Evolutionary conservation across 164 flowering plant species (phyloP).

Genomic region (Vitis riparia): DNA sequence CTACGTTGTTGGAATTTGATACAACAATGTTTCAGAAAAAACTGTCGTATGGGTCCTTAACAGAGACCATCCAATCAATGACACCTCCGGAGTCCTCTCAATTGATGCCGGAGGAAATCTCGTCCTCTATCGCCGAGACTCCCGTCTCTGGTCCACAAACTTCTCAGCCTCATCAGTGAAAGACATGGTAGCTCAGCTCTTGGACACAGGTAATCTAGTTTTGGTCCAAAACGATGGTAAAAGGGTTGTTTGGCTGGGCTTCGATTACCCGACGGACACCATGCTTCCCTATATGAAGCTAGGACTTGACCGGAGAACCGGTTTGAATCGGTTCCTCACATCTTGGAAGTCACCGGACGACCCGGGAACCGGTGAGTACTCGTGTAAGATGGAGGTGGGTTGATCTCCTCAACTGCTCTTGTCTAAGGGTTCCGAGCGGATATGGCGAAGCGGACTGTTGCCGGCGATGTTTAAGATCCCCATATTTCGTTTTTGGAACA

Average conservation of each 20-base stretch:
- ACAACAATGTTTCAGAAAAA: slow-evolving; percentile 18
- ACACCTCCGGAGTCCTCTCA: slow-evolving; percentile 35
- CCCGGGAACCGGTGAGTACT: slow-evolving; percentile 36
- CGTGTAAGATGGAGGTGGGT: slow-evolving; percentile 15
- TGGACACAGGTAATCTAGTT: slow-evolving; percentile 57
- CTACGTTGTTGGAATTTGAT: slow-evolving; percentile 53
- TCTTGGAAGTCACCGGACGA: slow-evolving; percentile 48
- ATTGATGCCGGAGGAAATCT: slow-evolving; percentile 24
- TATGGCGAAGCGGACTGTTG: slow-evolving; percentile 24
- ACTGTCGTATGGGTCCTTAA: slow-evolving; percentile 62
- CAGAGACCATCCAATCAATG: slow-evolving; percentile 39
- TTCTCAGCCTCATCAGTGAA: not conserved
- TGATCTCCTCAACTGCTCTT: slow-evolving; percentile 29
- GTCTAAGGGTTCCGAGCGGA: not conserved
- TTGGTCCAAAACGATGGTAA: slow-evolving; percentile 11
- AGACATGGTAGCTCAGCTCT: slow-evolving; percentile 26
- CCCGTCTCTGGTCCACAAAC: slow-evolving; percentile 31
- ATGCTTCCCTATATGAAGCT: slow-evolving; percentile 45
- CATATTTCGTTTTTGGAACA: not conserved
- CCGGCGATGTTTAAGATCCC: not conserved
- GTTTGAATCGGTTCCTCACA: slow-evolving; percentile 31
- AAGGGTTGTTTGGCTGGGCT: slow-evolving; percentile 52
- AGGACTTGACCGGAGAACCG: slow-evolving; percentile 37
- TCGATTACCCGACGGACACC: slow-evolving; percentile 43
- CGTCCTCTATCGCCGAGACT: slow-evolving; percentile 6